Conservation (phyloP, 768 basidiomycete genomes). For the Mycena polygramma region DNA sequence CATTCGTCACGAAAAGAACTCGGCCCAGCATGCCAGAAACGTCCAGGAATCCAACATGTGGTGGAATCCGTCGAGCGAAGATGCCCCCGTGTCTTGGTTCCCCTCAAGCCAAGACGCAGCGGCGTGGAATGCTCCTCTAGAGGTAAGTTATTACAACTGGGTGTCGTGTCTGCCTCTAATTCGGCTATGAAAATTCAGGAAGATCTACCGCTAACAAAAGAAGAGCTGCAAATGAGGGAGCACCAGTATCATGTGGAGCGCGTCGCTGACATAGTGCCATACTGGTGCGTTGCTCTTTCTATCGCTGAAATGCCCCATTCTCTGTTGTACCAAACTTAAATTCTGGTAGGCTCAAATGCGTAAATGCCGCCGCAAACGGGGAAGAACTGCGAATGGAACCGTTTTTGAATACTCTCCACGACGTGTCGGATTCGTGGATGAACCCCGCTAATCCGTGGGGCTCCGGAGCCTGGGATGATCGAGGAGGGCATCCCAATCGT, state of each 20-base stretch:
- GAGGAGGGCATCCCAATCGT: slow-evolving; percentile 13
- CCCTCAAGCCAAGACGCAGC: slow-evolving; percentile 38
- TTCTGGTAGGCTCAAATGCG: slow-evolving; percentile 37
- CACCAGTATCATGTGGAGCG: slow-evolving; percentile 57
- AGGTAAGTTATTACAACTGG: slow-evolving; percentile 18
- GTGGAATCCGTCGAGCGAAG: slow-evolving; percentile 37
- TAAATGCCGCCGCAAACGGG: slow-evolving; percentile 20
- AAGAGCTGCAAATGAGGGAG: slow-evolving; percentile 47
- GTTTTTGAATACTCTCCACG: slow-evolving; percentile 28
- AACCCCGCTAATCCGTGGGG: slow-evolving; percentile 19
- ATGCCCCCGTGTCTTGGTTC: slow-evolving; percentile 37
- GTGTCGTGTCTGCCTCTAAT: slow-evolving; percentile 4
- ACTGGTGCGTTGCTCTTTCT: slow-evolving; percentile 48
- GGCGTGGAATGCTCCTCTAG: slow-evolving; percentile 42
- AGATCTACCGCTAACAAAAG: slow-evolving; percentile 40
- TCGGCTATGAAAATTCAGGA: slow-evolving; percentile 11
- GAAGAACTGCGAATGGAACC: slow-evolving; percentile 34
- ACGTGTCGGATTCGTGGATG: slow-evolving; percentile 24
- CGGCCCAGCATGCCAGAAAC: slow-evolving; percentile 38
- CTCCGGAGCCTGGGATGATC: slow-evolving; percentile 15
- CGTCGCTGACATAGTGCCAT: slow-evolving; percentile 63
- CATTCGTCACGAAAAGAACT: slow-evolving; percentile 44
- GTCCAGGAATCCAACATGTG: slow-evolving; percentile 39
- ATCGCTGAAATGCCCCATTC: too few relatives aligned
- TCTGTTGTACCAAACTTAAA: too few relatives aligned